Evolutionary conservation across 2,329 filamentous ascomycete genomes (phyloP), one percentile per base, ranked within the genome.

Genomic region (Cryphonectria naterciae): DNA sequence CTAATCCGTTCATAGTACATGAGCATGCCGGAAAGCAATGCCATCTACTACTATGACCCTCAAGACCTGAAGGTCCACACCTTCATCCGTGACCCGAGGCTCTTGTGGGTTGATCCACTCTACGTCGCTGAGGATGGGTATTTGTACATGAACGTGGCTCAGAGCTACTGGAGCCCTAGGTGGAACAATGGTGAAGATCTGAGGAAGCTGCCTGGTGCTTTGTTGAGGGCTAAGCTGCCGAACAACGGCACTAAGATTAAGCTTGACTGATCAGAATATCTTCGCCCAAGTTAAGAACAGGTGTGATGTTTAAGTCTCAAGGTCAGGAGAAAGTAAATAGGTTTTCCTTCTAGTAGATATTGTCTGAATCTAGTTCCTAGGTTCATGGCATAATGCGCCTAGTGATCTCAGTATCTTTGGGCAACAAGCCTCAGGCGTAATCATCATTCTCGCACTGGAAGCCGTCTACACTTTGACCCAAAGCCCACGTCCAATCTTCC

Each of bases 1-100:
- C 22, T 52, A 52, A 52, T 52, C 1, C 22, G 22, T 52, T 52
- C 4, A 25, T 11, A 52, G 49, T 85, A 84, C 70, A 82, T 84
- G 78, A 77, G 83, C 37, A 85, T 85, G 80, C 83, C 82, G 1
- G 79, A 80, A 72, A 78, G 82, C 25, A 85, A 85, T 70, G 82
- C 81, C 0, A 80, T 85, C 19, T 84, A 81, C 75, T 82, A 81
- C 66, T 85, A 80, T 73, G 82, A 84, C 43, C 67, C 67, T 1
- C 49, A 35, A 22, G 67, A 68, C 11, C 67, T 68, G 1, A 68
- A 68, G 37, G 67, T 68, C 4, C 67, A 68, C 58, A 68, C 67
- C 1, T 64, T 68, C 15, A 32, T 68, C 60, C 67, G 67, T 10
- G 67, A 68, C 32, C 67, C 67, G 7, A 35, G 67, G 10, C 61